Conservation (phyloP, 495 filamentous ascomycete genomes). For the Amniculicola lignicola region DNA sequence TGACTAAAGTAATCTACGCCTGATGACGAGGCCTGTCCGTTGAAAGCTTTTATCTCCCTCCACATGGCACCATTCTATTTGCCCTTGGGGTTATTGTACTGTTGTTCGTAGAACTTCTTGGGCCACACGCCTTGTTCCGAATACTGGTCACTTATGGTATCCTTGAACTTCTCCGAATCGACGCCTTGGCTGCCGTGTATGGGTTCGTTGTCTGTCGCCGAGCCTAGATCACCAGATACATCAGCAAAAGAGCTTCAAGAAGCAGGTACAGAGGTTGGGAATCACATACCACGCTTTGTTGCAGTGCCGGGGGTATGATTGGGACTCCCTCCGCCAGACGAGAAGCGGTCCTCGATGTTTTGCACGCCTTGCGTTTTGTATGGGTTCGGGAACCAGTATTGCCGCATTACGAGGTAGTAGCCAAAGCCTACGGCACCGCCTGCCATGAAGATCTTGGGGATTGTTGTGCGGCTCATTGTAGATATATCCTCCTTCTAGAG, state of each 20-base stretch:
- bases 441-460: slow-evolving; percentile 36
- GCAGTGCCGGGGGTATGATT: slow-evolving; percentile 33
- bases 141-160: slow-evolving; percentile 6
- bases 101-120: slow-evolving; percentile 20
- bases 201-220: background rate
- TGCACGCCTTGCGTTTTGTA: slow-evolving; percentile 35
- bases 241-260: background rate
- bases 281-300: slow-evolving; percentile 31
- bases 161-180: slow-evolving; percentile 9
- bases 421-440: slow-evolving; percentile 31
- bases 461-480: slow-evolving; percentile 8
- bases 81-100: slow-evolving; percentile 25
- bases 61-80: slow-evolving; percentile 9
- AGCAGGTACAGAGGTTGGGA: background rate
- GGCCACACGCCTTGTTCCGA: background rate
- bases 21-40: too few species aligned
- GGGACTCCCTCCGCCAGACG: slow-evolving; percentile 33
- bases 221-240: background rate
- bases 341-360: slow-evolving; percentile 35
- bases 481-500: too few species aligned
- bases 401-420: slow-evolving; percentile 30
- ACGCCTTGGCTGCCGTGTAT: background rate
- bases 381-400: slow-evolving; percentile 32
- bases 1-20: too few species aligned
- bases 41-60: too few species aligned